Percentiles rank a stretch among this genome's conserved stretches.
Conservation (phyloP, 2,329 filamentous ascomycete genomes). For the Macrophomina tecta region DNA sequence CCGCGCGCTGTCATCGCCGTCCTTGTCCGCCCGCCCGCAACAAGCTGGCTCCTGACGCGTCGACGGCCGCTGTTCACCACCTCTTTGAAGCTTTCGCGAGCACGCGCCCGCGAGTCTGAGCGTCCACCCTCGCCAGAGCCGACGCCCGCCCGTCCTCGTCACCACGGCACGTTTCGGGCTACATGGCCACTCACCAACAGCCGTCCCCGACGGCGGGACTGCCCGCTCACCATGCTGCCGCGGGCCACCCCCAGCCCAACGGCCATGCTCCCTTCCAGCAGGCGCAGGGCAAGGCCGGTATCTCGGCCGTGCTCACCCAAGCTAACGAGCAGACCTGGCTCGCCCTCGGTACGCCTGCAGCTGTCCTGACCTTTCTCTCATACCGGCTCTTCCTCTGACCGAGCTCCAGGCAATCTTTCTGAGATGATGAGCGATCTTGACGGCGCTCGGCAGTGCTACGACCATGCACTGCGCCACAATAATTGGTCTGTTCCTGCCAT, state of each 20-base stretch:
- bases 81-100: conserved; percentile 7
- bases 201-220: conserved; percentile 80
- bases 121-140: conserved; percentile 15
- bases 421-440: conserved; percentile 89
- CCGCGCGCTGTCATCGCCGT: conserved; percentile 3
- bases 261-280: conserved; percentile 60
- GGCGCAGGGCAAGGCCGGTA: conserved; percentile 56
- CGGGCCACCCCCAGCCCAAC: conserved; percentile 64
- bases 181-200: conserved; percentile 75
- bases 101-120: conserved; percentile 25
- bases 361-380: neutral
- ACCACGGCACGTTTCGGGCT: conserved; percentile 17
- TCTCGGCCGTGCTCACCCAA: conserved; percentile 75
- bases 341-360: conserved; percentile 75
- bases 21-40: conserved; percentile 1
- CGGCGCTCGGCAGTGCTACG: conserved; percentile 87
- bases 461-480: conserved; percentile 87
- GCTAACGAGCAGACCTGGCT: conserved; percentile 92
- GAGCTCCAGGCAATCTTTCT: conserved; percentile 73
- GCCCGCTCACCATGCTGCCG: conserved; percentile 70
- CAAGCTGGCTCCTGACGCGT: conserved; percentile 6
- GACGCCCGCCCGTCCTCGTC: conserved; percentile 8
- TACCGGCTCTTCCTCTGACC: conserved; percentile 35
- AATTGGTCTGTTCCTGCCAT: conserved; percentile 87
- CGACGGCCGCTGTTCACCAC: neutral